Evolutionary conservation across 1,284 basidiomycete genomes (phyloP), one percentile per base, ranked within the genome.

Genomic region (Puccinia coronata): DNA sequence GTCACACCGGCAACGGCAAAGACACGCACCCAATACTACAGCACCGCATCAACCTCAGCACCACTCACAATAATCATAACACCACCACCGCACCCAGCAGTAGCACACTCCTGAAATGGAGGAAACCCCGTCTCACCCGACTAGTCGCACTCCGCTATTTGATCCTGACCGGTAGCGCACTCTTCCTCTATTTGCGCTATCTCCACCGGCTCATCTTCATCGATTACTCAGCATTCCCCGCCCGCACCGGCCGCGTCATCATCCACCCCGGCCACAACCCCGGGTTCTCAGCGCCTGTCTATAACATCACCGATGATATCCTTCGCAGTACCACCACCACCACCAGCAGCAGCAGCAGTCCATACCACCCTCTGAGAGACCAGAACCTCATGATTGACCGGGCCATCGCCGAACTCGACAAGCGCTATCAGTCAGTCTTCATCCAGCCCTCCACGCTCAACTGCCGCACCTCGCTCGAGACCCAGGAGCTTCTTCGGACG

Each of bases 131-230:
- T 28, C 25, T 51, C 1, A 69, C 47, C 47, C 47, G 25, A 28
- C 2, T 34, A 1, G 23, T 73, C 14, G 51, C 57, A 5, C 51
- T 23, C 53, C 41, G 28, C 34, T 31, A 39, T 6, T 3, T 57
- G 51, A 18, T 73, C 43, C 20, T 73, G 18, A 8, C 36, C 71
- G n/a, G n/a, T n/a, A 31, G 36, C 36, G 23, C 41, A 2, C n/a
- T 31, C 71, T 53, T 57, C 53, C 1, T 73, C 36, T 73, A 73
- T 25, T 41, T 73, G 23, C n/a, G n/a, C 18, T 73, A 73, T 73
- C 71, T 73, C 49, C 71, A 57, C 51, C 28, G 51, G 2, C 31
- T 53, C 4, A 53, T 73, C 71, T 73, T 73, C 71, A 55, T 73
- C 36, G 71, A 73, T 23, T 73, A 55, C 31, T 41, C 53, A 1